These are phyloP conservation scores for Lachnellula hyalina DNA, from an alignment of 2,329 filamentous ascomycete genomes.

Conservation along the genomic window DNA sequence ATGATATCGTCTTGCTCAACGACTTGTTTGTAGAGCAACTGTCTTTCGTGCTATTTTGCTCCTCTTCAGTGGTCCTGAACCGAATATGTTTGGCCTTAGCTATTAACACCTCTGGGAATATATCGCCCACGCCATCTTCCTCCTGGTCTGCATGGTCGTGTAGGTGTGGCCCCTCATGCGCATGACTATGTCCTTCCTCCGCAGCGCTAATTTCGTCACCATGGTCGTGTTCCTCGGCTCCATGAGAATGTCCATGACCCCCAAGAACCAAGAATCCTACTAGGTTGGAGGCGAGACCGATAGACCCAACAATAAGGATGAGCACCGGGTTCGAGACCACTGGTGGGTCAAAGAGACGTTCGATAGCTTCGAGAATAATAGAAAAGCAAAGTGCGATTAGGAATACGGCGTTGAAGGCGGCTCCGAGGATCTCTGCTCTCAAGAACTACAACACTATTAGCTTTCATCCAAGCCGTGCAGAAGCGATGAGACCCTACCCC, in stretches of 20 bases:
- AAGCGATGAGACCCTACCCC: constrained; percentile 55
- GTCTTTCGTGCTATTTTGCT: constrained; percentile 21
- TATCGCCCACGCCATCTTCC: constrained; percentile 51
- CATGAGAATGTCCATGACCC: constrained; percentile 83
- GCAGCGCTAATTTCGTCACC: constrained; percentile 19
- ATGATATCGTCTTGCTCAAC: constrained; percentile 14
- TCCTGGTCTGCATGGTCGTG: constrained; percentile 46
- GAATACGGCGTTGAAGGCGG: constrained; percentile 96
- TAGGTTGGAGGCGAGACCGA: constrained; percentile 83
- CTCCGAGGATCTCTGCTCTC: constrained; percentile 92
- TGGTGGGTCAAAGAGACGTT: constrained; percentile 86
- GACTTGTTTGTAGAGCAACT: constrained; percentile 7
- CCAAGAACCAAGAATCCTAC: constrained; percentile 87
- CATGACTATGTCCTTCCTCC: constrained; percentile 48
- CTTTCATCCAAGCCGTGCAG: constrained; percentile 1
- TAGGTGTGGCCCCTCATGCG: constrained; percentile 24
- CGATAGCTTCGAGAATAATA: constrained; percentile 91
- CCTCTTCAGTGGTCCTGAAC: constrained; percentile 26
- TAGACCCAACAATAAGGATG: constrained; percentile 82
- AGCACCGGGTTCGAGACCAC: constrained; percentile 79
- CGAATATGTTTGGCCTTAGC: constrained; percentile 39
- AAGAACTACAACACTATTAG: constrained; percentile 63
- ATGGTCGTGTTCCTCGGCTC: constrained; percentile 46
- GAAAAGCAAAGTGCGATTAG: constrained; percentile 92
- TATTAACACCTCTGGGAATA: constrained; percentile 58